Base-by-base conservation (phyloP, 148 eudicot species). In the Vaccinium corymbosum region DNA sequence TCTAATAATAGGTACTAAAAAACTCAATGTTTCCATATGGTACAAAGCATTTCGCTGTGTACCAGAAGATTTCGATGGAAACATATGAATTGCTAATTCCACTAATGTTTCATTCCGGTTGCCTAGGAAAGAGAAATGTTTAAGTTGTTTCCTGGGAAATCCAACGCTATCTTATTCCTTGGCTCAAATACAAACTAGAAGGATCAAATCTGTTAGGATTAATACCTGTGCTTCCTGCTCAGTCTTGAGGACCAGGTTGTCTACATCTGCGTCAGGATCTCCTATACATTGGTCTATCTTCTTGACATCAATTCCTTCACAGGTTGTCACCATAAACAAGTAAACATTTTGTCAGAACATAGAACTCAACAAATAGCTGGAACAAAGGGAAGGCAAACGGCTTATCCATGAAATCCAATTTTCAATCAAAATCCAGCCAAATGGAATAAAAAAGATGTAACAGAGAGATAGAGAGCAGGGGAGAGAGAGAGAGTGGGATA, bases 221-320 rank as follows among this genome's bases (percentile, higher is more conserved):
- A 77, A 81, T 85, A 87, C 91, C 87, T 88, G 90, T 61, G 87
- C 85, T 70, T 88, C 91, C 85, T 90, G 90, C 84, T 90, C 91
- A 13, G 81, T 73, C 81, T 85, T 90, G 35, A 90, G 90, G 64
- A 90, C 84, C 4, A 82, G 77, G 80, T 90, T 90, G 81, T 90
- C 90, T 10, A 78, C 86, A 85, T 90, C 87, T 9, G 89, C 89
- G 10, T 83, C 84, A 76, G 90, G 82, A 62, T 90, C 89, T 71
- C 91, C 91, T 11, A 90, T 81, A 81, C 91, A 90, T 50, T 85
- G 76, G 75, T 90, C 89, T 25, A 90, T 81, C 80, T 86, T 22
- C 83, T 88, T 86, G 27, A 86, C 80, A 83, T 90, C 91, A 22
- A 88, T 57, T 19, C 91, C 91, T 89, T 20, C 48, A 19, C 46